Base-by-base conservation (phyloP, 2,329 filamentous ascomycete species). In the Aspergillus glaucus region DNA sequence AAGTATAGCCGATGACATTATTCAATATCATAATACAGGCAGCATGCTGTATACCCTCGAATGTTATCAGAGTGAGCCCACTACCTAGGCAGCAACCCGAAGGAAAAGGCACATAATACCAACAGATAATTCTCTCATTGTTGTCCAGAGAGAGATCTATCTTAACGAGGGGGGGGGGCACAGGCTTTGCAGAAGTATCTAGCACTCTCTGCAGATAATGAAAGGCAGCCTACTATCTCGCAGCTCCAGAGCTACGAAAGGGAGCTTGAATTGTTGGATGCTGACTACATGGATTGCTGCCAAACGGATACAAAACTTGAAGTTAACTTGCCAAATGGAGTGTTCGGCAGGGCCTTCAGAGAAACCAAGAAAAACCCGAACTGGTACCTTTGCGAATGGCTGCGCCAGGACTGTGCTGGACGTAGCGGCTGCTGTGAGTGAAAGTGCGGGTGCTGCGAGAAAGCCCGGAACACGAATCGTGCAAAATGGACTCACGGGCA, bases 401-500 rank as follows among this genome's bases (percentile, higher is more conserved):
- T 50, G 2, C 48, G 45, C 0, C 26, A 48, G 45, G 45, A 50
- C n/a, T 50, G 50, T 43, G 43, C 45, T 1, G 37, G 45, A 7
- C 45, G 50, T 0, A 48, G 48, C 12, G 50, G 50, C 6, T 52
- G 50, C 17, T 50, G 50, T 52, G 50, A 40, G n/a, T 30, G 50
- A 15, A 9, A 22, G 12, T 50, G 50, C 12, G 30, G 26, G 2
- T 52, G 48, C 21, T 50, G 50, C 37, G 45, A 45, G n/a, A 39
- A 17, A 12, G 10, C 26, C 26, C 26, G 26, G 26, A 24, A 26
- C 7, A 26, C 6, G 21, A 32, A 14, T 7, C 3, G 22, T 4
- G 10, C 21, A 10, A 14, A 26, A 9, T 28, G 6, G 19, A 32
- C n/a, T 4, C 24, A 6, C 2, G 42, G 42, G 3, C 42, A 32